Evolutionary conservation across 305 asterid species (phyloP).

Genomic region (Euphrasia arctica): DNA sequence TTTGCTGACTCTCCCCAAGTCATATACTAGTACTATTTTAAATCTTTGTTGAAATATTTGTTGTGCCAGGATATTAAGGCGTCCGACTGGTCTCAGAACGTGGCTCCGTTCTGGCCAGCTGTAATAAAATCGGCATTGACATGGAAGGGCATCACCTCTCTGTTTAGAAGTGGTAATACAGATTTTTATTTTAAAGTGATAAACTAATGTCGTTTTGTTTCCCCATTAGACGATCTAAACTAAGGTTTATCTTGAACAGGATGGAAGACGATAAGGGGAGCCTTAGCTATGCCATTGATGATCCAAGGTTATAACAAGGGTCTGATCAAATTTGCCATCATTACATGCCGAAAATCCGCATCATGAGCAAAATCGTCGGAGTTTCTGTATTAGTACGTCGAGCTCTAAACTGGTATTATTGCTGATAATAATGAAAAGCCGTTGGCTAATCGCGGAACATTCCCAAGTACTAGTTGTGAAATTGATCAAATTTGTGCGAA

Average conservation of each 20-base stretch:
- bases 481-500: too few relatives aligned
- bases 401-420: too few relatives aligned
- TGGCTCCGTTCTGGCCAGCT: constrained; percentile 99
- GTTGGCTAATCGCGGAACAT: too few relatives aligned
- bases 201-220: too few relatives aligned
- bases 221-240: background rate
- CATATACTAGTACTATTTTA: background rate
- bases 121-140: constrained; percentile 80
- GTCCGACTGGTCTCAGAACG: constrained; percentile 83
- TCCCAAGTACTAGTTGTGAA: too few relatives aligned
- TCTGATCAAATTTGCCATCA: constrained; percentile 74
- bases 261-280: constrained; percentile 94
- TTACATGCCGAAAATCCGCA: constrained; percentile 73
- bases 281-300: constrained; percentile 89
- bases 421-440: too few relatives aligned
- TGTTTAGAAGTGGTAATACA: constrained; percentile 66
- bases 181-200: background rate
- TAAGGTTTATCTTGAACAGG: constrained; percentile 36
- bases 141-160: constrained; percentile 86
- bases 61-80: constrained; percentile 65
- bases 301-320: constrained; percentile 85
- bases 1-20: background rate
- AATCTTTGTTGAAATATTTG: constrained; percentile 1
- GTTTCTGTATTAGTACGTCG: background rate
- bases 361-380: constrained; percentile 20